Conservation (phyloP, 352 stramenopile species). For the Pythium diclinum region DNA sequence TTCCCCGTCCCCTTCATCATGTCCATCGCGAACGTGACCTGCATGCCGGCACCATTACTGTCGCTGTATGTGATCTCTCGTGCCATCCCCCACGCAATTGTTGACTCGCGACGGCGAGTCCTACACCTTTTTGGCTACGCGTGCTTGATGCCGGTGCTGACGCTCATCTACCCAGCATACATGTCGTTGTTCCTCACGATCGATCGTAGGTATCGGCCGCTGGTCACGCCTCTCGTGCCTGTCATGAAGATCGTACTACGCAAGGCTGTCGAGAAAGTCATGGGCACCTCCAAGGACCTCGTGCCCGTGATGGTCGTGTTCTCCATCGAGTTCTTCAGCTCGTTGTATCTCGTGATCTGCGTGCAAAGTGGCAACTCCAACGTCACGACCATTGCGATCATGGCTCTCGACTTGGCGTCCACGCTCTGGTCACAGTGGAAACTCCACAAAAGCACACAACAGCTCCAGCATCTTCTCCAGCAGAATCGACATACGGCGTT, state of each 20-base stretch:
- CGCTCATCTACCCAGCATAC: slow-evolving; percentile 9
- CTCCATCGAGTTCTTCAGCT: slow-evolving; percentile 36
- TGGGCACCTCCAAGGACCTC: slow-evolving; percentile 27
- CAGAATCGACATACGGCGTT: not conserved
- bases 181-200: not conserved
- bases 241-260: slow-evolving; percentile 1
- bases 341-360: slow-evolving; percentile 29
- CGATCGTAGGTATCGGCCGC: not conserved
- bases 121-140: not conserved
- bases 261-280: not conserved
- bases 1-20: slow-evolving; percentile 10
- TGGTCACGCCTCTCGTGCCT: not conserved
- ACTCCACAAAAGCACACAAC: not conserved
- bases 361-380: slow-evolving; percentile 32
- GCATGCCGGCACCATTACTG: no score
- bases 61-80: not conserved
- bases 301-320: slow-evolving; percentile 29
- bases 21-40: not conserved
- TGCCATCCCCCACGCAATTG: not conserved
- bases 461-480: not conserved
- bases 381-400: slow-evolving; percentile 23
- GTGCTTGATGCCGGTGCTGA: not conserved
- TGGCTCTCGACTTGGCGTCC: slow-evolving; percentile 3
- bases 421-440: not conserved
- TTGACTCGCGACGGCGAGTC: not conserved